Evolutionary conservation across 2,329 filamentous ascomycete species (phyloP), one percentile per base, ranked within the genome.

Genomic region (Penicillium nordicum): DNA sequence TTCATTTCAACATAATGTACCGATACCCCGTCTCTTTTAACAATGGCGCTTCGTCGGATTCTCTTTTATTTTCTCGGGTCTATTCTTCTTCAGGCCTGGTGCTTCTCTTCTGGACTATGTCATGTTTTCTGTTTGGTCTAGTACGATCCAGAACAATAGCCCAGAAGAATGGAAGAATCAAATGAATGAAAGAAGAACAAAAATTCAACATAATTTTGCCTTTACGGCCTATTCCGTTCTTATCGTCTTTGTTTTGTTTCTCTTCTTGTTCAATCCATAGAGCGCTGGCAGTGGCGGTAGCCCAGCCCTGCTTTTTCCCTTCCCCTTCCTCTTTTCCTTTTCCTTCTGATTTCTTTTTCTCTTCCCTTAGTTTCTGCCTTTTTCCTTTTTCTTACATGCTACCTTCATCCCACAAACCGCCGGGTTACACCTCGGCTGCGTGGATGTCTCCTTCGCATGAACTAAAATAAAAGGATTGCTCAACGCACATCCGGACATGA

Each of bases 1-100:
- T 67, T 62, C 57, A 71, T 68, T 74, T 74, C 71, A 73, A 74
- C 71, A 73, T 71, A 59, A 64, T 66, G 64, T 66, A 61, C 64
- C 69, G 69, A 73, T 72, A 72, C 70, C 70, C 69, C 70, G 64
- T 63, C 63, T 60, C 60, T 67, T 65, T 67, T 63, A 67, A 65
- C 64, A 64, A 64, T 53, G 62, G 63, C 62, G 65, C 53, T 59
- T 57, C 62, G 58, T 64, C 60, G 58, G 59, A 57, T 63, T 62
- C 53, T 47, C 42, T 55, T 50, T 61, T 62, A 52, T 40, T 55
- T 50, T 54, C 29, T 58, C 34, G 36, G 48, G 42, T 52, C 48
- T 50, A 29, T 50, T 32, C 56, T 41, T 46, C 43, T 55, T 36
- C 53, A 52, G 38, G 58, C 58, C 62, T 50, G 62, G 64, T 61